Conservation (phyloP, 768 basidiomycete species). For the Pholiota microspora region DNA sequence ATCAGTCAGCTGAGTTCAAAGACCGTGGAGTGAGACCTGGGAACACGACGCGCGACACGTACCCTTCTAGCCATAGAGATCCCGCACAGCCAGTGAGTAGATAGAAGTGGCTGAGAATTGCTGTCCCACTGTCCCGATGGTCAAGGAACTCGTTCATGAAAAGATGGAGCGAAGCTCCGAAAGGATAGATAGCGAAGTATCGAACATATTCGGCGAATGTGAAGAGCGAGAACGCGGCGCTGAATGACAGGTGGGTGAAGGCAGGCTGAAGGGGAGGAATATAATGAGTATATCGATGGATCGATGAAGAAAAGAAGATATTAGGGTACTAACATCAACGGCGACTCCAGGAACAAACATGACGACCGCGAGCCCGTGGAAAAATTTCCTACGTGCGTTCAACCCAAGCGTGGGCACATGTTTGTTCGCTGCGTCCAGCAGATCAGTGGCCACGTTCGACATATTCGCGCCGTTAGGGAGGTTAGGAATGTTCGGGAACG, state of each 20-base stretch:
- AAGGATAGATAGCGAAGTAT: constrained; percentile 97
- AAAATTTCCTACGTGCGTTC: constrained; percentile 94
- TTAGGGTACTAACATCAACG: constrained; percentile 67
- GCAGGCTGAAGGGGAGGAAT: constrained; percentile 64
- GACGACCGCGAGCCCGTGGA: constrained; percentile 91
- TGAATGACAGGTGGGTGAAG: constrained; percentile 94
- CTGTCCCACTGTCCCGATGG: constrained; percentile 91
- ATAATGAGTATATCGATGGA: constrained; percentile 12
- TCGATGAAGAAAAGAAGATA: constrained; percentile 6
- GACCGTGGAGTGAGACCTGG: constrained; percentile 1
- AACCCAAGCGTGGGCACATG: constrained; percentile 85
- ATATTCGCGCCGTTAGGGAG: constrained; percentile 38
- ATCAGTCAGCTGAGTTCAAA: constrained; percentile 4
- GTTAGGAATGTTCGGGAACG: constrained; percentile 53
- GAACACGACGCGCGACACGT: constrained; percentile 27
- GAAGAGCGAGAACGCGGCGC: constrained; percentile 91
- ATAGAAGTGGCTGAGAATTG: constrained; percentile 97
- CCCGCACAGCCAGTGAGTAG: constrained; percentile 93
- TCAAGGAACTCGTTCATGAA: constrained; percentile 99
- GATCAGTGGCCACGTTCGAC: constrained; percentile 57
- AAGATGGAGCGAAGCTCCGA: constrained; percentile 88
- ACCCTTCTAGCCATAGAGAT: constrained; percentile 95
- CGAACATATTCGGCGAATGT: constrained; percentile 97
- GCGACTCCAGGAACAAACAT: constrained; percentile 97
- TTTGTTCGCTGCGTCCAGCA: constrained; percentile 86